Conservation (phyloP, 2,329 filamentous ascomycete genomes). For the Chrysoporthe austroafricana region DNA sequence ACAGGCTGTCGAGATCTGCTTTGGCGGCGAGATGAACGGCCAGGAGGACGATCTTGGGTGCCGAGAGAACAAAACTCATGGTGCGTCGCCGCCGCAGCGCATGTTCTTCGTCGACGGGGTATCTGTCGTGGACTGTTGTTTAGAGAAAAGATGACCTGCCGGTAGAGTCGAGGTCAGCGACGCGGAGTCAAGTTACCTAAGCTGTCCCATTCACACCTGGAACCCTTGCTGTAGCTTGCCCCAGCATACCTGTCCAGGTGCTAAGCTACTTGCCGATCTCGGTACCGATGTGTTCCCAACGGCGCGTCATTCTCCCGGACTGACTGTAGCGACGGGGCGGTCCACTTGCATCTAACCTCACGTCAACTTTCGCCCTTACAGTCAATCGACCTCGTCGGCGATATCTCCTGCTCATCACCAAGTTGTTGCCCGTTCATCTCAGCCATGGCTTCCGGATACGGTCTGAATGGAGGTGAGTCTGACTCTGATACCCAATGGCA, state of each 20-base stretch:
- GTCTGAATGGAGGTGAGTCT: constrained; percentile 48
- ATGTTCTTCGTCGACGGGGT: constrained; percentile 20
- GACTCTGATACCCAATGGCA: constrained; percentile 22
- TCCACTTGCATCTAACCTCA: constrained; percentile 20
- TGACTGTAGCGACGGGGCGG: background rate
- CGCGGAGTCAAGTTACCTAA: constrained; percentile 17
- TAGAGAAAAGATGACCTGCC: background rate
- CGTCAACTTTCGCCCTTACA: constrained; percentile 20
- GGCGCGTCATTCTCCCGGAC: constrained; percentile 13
- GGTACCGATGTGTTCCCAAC: constrained; percentile 1
- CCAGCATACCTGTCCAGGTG: background rate
- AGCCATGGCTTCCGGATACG: constrained; percentile 32
- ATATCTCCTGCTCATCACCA: constrained; percentile 7
- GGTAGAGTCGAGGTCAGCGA: constrained; percentile 15
- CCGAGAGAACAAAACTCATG: constrained; percentile 55
- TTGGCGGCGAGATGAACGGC: constrained; percentile 71
- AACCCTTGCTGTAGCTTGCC: background rate
- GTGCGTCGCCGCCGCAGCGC: constrained; percentile 34
- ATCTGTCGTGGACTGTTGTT: background rate
- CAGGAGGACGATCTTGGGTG: constrained; percentile 72
- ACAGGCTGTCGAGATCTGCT: constrained; percentile 66
- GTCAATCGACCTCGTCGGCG: constrained; percentile 20
- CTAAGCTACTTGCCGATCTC: constrained; percentile 1
- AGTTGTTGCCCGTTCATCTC: constrained; percentile 16
- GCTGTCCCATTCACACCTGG: constrained; percentile 2